Percentiles rank a stretch among this genome's conserved stretches.
Evolutionary conservation across 1,284 basidiomycete genomes (phyloP).

Genomic region (Puccinia horiana): DNA sequence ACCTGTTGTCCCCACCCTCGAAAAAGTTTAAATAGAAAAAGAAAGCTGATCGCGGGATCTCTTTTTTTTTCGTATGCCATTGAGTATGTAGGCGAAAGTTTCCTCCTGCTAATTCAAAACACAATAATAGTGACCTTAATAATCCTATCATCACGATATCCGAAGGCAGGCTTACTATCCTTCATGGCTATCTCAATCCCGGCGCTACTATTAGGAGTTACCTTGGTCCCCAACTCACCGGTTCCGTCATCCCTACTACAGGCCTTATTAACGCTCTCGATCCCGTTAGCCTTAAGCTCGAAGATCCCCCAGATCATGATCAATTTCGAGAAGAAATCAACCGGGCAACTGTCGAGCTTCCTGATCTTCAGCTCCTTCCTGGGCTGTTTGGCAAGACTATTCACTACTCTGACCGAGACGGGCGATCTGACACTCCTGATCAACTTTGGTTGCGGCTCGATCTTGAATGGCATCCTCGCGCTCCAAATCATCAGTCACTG

Average conservation of each 20-base stretch:
- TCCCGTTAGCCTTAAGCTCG: constrained; percentile 78
- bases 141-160: constrained; percentile 63
- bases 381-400: constrained; percentile 82
- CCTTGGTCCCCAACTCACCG: not conserved
- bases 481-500: constrained; percentile 72
- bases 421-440: constrained; percentile 74
- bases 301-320: constrained; percentile 84
- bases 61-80: not conserved
- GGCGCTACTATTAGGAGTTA: not conserved
- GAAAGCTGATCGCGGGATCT: not conserved
- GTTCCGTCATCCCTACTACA: constrained; percentile 59
- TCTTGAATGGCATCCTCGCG: constrained; percentile 76
- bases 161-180: constrained; percentile 70
- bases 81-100: constrained; percentile 66
- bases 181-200: constrained; percentile 55
- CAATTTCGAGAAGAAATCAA: constrained; percentile 72
- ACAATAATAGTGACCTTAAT: constrained; percentile 57
- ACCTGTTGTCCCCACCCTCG: no score
- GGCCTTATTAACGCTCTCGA: constrained; percentile 72
- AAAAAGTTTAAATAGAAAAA: not conserved
- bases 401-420: constrained; percentile 83
- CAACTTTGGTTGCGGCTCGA: constrained; percentile 75
- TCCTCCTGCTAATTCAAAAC: constrained; percentile 69
- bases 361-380: constrained; percentile 78
- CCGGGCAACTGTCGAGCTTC: constrained; percentile 85